Base-by-base conservation (phyloP, 371 early-diverging fungal genomes). In the Phascolomyces articulosus region DNA sequence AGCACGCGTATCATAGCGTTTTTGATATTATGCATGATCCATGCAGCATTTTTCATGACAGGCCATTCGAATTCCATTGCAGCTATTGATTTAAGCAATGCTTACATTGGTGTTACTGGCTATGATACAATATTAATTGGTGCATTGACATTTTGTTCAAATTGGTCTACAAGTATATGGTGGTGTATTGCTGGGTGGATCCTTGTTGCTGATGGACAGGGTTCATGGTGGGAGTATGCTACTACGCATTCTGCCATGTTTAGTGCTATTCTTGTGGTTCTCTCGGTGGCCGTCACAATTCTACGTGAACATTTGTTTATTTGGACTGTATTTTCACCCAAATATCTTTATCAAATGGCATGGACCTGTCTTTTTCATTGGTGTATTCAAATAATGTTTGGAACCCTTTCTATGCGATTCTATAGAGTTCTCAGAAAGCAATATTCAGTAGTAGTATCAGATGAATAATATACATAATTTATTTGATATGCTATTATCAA, bases 311-410 rank as follows among this genome's bases (percentile, higher is more conserved):
- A 93, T 64, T 71, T 93, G 51, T 93, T 93, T 70, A 88, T 93
- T 47, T 93, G 93, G 93, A 90, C 93, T 0, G 94, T 93, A 13
- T 93, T 93, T 67, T 92, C 94, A 48, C 94, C 94, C 23, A 90
- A 91, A 62, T 90, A 90, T 55, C 76, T 93, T 54, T 93, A 91
- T 73, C 91, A 92, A 69, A 73, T 90, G 18, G 84, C 85, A 15
- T 93, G 92, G 91, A 83, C 78, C 1, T 67, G 75, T 11, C 58
- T 85, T 2, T 84, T 72, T 65, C 86, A 86, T 66, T 83, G 77
- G 76, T n/a, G 68, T 10, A 4, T 67, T 2, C 81, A 81, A 60
- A 66, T 67, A 3, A 21, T 64, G 15, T 3, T 71, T 9, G 80
- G 80, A 13, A 59, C 60, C n/a, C 18, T 47, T 11, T n/a, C 18